Evolutionary conservation across 2,329 filamentous ascomycete species (phyloP), one percentile per base, ranked within the genome.

Genomic region (Eurotiales sp.): DNA sequence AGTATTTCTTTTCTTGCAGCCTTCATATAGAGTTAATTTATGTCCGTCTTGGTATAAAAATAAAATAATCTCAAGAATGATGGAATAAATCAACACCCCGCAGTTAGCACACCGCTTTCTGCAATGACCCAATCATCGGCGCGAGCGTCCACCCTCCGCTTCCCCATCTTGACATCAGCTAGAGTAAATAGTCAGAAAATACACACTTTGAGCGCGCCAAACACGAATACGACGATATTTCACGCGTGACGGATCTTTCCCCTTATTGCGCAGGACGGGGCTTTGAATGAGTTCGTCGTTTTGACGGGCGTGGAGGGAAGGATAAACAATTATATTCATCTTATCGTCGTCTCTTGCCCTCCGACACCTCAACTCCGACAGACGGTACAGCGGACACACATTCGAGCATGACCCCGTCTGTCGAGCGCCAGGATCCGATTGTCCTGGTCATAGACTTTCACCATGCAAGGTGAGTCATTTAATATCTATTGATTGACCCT

Each of bases 381-480:
- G n/a, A n/a, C n/a, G n/a, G n/a, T n/a, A n/a, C n/a, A n/a, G n/a
- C n/a, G n/a, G n/a, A n/a, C n/a, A n/a, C 5, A 10, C 25, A 50
- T 57, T 45, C 49, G 57, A 54, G 55, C 52, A 68, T 69, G 62
- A 61, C 66, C 53, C 41, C 46, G 43, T 42, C 55, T 46, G 59
- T 50, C 52, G 63, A 86, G 85, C 66, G 73, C 76, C 67, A 70
- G 61, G 63, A 68, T 51, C 87, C 88, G 40, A 77, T 91, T 65
- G 86, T 92, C 44, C 83, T 85, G 57, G 86, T 92, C 53, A 87
- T 92, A 61, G 88, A 87, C 68, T 92, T 92, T 66, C 87, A 92
- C 71, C 88, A 92, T 77, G 87, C 87, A 54, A 68, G 72, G 73
- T 75, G 70, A 63, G 15, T 32, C 45, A 21, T 30, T 22, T 19